phyloP scores from a whole-genome alignment of 2,329 filamentous ascomycete species.

The Dactylellina haptotyla region DNA sequence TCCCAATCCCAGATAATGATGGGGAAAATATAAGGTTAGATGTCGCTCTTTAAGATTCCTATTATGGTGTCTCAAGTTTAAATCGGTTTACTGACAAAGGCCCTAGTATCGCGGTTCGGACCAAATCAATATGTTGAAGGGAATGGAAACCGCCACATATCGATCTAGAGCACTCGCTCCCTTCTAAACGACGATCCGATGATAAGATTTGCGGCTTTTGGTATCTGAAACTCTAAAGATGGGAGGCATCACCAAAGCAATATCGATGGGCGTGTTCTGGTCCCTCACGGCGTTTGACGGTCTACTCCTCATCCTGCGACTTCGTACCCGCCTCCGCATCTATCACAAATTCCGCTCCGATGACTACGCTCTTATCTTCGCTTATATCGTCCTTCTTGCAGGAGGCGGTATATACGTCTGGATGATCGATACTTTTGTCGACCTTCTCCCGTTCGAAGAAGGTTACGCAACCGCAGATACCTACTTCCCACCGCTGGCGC shows the following conservation, averaged over 20 bases:
- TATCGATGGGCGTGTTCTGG: neutral
- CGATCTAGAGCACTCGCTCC: too few species aligned
- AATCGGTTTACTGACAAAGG: neutral
- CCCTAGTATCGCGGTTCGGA: neutral
- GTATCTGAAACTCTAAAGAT: neutral
- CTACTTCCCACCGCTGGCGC: neutral
- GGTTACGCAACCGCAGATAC: neutral
- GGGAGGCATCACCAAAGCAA: neutral
- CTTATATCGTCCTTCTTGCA: neutral
- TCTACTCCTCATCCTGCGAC: neutral
- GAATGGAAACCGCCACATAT: too few species aligned
- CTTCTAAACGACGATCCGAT: too few species aligned
- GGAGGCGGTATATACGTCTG: neutral
- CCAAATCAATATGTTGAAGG: neutral
- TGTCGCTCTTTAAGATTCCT: too few species aligned
- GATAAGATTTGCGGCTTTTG: too few species aligned
- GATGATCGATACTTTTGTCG: neutral
- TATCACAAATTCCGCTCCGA: neutral
- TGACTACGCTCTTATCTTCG: neutral
- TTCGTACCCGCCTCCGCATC: neutral
- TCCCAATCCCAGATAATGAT: neutral
- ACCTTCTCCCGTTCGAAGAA: neutral
- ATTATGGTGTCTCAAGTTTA: too few species aligned
- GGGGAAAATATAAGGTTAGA: too few species aligned
- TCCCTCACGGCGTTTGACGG: neutral